These are phyloP conservation scores for Epichloe hybrida DNA, from an alignment of 2,329 filamentous ascomycete genomes.

Conservation along the genomic window DNA sequence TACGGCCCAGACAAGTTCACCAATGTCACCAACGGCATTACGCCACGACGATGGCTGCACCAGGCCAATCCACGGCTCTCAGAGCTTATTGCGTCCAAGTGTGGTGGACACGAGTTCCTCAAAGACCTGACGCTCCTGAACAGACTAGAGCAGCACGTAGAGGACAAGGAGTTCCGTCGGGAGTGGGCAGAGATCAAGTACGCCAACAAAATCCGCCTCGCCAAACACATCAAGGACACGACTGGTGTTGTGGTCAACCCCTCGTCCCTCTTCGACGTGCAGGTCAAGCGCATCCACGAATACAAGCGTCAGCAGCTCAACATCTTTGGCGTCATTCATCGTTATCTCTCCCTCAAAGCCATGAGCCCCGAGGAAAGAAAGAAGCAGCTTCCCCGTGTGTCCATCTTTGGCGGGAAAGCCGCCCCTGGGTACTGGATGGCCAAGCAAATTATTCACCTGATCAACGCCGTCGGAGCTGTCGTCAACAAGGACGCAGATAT, in stretches of 20 bases:
- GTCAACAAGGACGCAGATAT: slow-evolving; percentile 89
- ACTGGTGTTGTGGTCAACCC: slow-evolving; percentile 72
- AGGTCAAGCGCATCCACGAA: slow-evolving; percentile 98
- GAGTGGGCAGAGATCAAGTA: slow-evolving; percentile 97
- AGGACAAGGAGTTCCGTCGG: slow-evolving; percentile 82
- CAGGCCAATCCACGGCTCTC: slow-evolving; percentile 92
- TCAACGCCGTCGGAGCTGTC: slow-evolving; percentile 81
- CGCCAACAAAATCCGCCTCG: slow-evolving; percentile 85
- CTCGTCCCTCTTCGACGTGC: slow-evolving; percentile 80
- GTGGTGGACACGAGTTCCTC: slow-evolving; percentile 70
- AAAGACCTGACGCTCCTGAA: slow-evolving; percentile 81
- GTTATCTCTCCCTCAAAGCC: slow-evolving; percentile 79
- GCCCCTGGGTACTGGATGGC: slow-evolving; percentile 99
- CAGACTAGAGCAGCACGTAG: slow-evolving; percentile 68
- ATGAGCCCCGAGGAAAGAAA: slow-evolving; percentile 74
- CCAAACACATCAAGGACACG: slow-evolving; percentile 76
- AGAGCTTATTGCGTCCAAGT: slow-evolving; percentile 81
- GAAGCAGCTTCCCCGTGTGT: slow-evolving; percentile 71
- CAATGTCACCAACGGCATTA: slow-evolving; percentile 97
- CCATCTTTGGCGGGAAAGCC: slow-evolving; percentile 95
- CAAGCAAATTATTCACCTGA: slow-evolving; percentile 93
- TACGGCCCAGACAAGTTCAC: slow-evolving; percentile 97
- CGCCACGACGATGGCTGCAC: slow-evolving; percentile 88
- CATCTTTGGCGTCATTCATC: slow-evolving; percentile 94
- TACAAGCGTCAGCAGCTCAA: slow-evolving; percentile 99